These are phyloP conservation scores for Beauveria scarabaeidicola DNA, from an alignment of 2,329 filamentous ascomycete species.

Conservation along the genomic window DNA sequence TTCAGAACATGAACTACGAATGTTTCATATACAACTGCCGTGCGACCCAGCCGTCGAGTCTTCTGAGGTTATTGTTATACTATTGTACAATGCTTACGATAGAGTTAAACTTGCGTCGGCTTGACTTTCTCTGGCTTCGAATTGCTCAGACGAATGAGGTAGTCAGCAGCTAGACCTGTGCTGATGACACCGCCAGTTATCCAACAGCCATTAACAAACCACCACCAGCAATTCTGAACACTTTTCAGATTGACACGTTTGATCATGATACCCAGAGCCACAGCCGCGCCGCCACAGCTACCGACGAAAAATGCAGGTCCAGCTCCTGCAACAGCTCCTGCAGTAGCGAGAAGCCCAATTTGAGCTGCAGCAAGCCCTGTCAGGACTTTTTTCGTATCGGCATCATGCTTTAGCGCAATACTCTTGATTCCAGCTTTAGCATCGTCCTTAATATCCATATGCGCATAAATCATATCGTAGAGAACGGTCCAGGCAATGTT, in stretches of 20 bases:
- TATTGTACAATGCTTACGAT: slow-evolving; percentile 2
- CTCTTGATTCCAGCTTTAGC: slow-evolving; percentile 81
- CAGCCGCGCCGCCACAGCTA: slow-evolving; percentile 55
- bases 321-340: slow-evolving; percentile 59
- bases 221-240: slow-evolving; percentile 66
- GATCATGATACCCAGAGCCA: slow-evolving; percentile 59
- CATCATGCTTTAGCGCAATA: slow-evolving; percentile 72
- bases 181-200: slow-evolving; percentile 57
- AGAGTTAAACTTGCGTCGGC: not conserved
- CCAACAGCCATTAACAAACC: slow-evolving; percentile 65
- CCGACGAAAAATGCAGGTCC: slow-evolving; percentile 61
- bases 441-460: slow-evolving; percentile 85
- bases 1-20: slow-evolving; percentile 7
- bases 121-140: slow-evolving; percentile 14
- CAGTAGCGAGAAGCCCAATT: slow-evolving; percentile 58
- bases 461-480: slow-evolving; percentile 90
- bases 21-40: not conserved
- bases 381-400: slow-evolving; percentile 68
- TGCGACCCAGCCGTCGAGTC: not conserved
- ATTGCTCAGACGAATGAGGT: slow-evolving; percentile 41
- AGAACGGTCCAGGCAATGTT: slow-evolving; percentile 81
- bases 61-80: not conserved
- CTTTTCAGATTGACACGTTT: slow-evolving; percentile 56
- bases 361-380: slow-evolving; percentile 62
- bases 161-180: slow-evolving; percentile 50